A percentile compares a stretch with the other conserved stretches of the same genome.
phyloP scores from a whole-genome alignment of 208 protist genomes.

The Leishmania guyanensis region DNA sequence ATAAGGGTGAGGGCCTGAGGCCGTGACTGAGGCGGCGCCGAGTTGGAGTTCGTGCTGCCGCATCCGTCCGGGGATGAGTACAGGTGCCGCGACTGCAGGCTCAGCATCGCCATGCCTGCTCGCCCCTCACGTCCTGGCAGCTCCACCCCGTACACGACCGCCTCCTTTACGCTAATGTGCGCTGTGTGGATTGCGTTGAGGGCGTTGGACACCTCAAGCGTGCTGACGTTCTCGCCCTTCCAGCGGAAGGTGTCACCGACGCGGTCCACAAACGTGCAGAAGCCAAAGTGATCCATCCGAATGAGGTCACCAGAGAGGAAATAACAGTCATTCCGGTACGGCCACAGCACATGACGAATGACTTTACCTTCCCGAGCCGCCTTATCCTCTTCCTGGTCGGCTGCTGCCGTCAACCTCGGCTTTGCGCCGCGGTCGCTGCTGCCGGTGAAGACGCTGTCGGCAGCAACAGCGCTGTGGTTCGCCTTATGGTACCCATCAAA shows the following conservation, averaged over 20 bases:
- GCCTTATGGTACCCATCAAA: slow-evolving; percentile 78
- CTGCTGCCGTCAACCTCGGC: background rate
- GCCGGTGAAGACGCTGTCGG: background rate
- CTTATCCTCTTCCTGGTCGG: slow-evolving; percentile 18
- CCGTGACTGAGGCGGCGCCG: background rate
- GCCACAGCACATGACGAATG: slow-evolving; percentile 52
- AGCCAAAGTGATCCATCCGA: slow-evolving; percentile 53
- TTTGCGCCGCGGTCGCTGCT: background rate
- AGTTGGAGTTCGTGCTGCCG: background rate
- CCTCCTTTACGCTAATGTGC: slow-evolving; percentile 46
- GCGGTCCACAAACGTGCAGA: slow-evolving; percentile 76
- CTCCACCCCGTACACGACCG: slow-evolving; percentile 70
- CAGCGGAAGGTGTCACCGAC: slow-evolving; percentile 84
- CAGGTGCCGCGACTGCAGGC: slow-evolving; percentile 25
- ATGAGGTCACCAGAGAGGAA: slow-evolving; percentile 78
- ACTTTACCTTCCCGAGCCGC: slow-evolving; percentile 45
- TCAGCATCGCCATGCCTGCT: slow-evolving; percentile 66
- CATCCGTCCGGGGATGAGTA: background rate
- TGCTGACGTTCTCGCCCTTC: slow-evolving; percentile 87
- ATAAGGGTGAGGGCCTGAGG: slow-evolving; percentile 11
- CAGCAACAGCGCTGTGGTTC: background rate
- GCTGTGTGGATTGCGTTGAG: slow-evolving; percentile 36
- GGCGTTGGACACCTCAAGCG: slow-evolving; percentile 64
- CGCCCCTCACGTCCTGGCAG: slow-evolving; percentile 57
- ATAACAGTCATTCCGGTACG: slow-evolving; percentile 50